A percentile compares a stretch with the other conserved stretches of the same genome.
phyloP scores from a whole-genome alignment of 2,329 filamentous ascomycete genomes.

The Neonectria magnoliae region DNA sequence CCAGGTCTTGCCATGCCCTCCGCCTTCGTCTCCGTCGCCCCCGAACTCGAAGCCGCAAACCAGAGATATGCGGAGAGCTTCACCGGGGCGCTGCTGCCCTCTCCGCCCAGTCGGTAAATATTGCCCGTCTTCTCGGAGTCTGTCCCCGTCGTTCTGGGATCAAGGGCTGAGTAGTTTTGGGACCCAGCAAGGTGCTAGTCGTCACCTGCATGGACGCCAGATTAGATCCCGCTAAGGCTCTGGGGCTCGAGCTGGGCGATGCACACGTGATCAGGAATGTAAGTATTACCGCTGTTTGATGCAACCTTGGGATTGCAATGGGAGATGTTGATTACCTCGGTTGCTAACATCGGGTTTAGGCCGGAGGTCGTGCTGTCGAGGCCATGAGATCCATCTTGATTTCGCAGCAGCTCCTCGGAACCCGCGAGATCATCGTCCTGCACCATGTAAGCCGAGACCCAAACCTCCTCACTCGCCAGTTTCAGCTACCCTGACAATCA shows the following conservation, averaged over 20 bases:
- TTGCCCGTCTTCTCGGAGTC: background rate
- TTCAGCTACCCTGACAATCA: background rate
- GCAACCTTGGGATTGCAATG: background rate
- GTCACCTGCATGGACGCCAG: constrained; percentile 88
- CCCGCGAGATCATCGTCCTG: constrained; percentile 77
- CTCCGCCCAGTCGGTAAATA: constrained; percentile 38
- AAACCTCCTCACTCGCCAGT: background rate
- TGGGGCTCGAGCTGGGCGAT: constrained; percentile 72
- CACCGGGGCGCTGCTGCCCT: constrained; percentile 33
- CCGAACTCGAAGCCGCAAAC: constrained; percentile 39
- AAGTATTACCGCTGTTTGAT: constrained; percentile 1
- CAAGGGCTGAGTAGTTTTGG: constrained; percentile 21
- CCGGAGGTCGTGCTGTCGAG: constrained; percentile 73
- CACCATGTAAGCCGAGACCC: constrained; percentile 62
- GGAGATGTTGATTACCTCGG: background rate
- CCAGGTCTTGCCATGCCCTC: constrained; percentile 22
- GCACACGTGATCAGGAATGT: constrained; percentile 82
- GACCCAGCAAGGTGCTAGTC: constrained; percentile 46
- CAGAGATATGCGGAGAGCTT: constrained; percentile 35
- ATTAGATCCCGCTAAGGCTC: constrained; percentile 72
- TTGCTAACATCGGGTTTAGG: constrained; percentile 21
- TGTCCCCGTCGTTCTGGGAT: constrained; percentile 15
- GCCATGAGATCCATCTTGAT: constrained; percentile 80
- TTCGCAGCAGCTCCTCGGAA: constrained; percentile 81
- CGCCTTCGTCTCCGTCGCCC: constrained; percentile 21